These are phyloP conservation scores for Desmodesmus armatus DNA, from an alignment of 139 green algal species.

Conservation along the genomic window DNA sequence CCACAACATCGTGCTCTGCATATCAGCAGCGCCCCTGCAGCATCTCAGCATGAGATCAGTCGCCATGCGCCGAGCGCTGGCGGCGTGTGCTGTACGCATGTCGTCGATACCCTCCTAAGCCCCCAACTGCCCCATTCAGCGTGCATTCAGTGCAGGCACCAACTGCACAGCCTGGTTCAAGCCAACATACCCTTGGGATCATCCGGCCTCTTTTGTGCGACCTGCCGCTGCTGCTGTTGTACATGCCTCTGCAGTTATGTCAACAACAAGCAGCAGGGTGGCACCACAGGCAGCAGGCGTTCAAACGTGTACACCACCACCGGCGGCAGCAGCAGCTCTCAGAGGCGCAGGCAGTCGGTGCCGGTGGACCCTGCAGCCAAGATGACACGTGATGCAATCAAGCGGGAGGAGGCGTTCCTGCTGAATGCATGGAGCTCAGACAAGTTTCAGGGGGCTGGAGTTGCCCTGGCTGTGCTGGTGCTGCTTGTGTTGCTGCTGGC, in stretches of 20 bases:
- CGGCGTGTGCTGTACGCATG: too few species aligned
- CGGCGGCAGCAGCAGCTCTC: not conserved
- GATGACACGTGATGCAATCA: conserved; percentile 34
- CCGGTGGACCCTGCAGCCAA: conserved; percentile 35
- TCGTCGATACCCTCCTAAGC: too few species aligned
- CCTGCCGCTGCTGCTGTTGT: not conserved
- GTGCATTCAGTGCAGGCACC: too few species aligned
- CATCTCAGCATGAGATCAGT: too few species aligned
- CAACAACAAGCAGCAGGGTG: not conserved
- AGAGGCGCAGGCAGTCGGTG: not conserved
- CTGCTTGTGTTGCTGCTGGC: conserved; percentile 53
- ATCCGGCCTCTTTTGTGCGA: too few species aligned
- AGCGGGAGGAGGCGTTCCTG: conserved; percentile 44
- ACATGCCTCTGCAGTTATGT: not conserved
- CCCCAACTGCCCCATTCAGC: too few species aligned
- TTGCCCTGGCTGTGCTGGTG: conserved; percentile 42
- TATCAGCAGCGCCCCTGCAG: too few species aligned
- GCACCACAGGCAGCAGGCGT: conserved; percentile 9
- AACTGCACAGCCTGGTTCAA: too few species aligned
- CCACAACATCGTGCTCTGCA: not conserved
- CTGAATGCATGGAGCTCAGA: conserved; percentile 50
- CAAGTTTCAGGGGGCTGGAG: conserved; percentile 40
- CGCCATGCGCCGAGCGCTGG: too few species aligned
- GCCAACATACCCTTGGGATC: too few species aligned
- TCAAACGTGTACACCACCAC: not conserved